Evolutionary conservation across 2,329 filamentous ascomycete genomes (phyloP), one percentile per base, ranked within the genome.

Genomic region (Exophiala alcalophila): DNA sequence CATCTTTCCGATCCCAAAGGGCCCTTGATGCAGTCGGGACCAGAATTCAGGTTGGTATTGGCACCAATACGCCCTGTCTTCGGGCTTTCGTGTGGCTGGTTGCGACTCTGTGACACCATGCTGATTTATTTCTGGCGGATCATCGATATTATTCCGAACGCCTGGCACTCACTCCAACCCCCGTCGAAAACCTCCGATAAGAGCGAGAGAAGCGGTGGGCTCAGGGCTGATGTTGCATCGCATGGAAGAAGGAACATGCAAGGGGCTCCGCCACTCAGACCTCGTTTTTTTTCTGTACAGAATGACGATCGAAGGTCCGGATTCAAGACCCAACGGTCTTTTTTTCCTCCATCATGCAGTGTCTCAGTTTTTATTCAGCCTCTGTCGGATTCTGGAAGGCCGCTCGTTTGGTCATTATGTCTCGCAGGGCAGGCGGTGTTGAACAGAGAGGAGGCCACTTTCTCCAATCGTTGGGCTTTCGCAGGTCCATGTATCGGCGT

Each of bases 331-430:
- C 14, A 26, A 27, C 47, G 26, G 40, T 36, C 38, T 20, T n/a
- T 23, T 26, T 34, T 33, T 26, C n/a, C n/a, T n/a, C n/a, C n/a
- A n/a, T n/a, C n/a, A n/a, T 43, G 44, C 33, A 35, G 16, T 50
- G 47, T 50, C 35, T 43, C 47, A 47, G 39, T 39, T 37, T 20
- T 19, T 40, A 21, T 18, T 38, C 28, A 8, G 30, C n/a, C n/a
- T 12, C 19, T 8, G 43, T 32, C 21, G 36, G 16, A 30, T 44
- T 50, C 47, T 47, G 40, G 45, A 49, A 49, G 36, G 30, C 40
- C 10, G 23, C n/a, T 26, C 20, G 19, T 34, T 29, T 20, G n/a
- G n/a, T n/a, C n/a, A n/a, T n/a, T n/a, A n/a, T 3, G 15, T 19
- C 15, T 12, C 16, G 14, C 23, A 23, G 10, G 10, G 14, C 16